Evolutionary conservation across 78 protist species (phyloP), one percentile per base, ranked within the genome.

Genomic region (Speleostelium caveatum): DNA sequence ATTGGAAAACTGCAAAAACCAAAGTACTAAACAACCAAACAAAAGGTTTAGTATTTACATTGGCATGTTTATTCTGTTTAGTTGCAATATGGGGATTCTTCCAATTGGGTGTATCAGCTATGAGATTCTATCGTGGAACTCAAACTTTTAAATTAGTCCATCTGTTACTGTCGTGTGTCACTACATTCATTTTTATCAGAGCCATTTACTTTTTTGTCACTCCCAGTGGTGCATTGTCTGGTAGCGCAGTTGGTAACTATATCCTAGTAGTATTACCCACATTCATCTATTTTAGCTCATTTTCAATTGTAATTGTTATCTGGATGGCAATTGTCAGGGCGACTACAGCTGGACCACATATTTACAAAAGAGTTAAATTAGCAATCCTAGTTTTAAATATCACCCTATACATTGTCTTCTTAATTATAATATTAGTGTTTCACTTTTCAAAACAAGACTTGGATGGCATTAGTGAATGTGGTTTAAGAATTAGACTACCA

Each of bases 121-220:
- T 33, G 45, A 41, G 53, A 28, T 36, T 36, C 2, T 14, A 28
- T 12, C 17, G n/a, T 10, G 22, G 32, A 1, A 39, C 28, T 0
- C 1, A 10, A 28, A 1, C 38, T 32, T 62, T 76, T 36, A 65
- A 76, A 33, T 45, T 76, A 65, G 86, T 76, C 4, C 86, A 76
- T 32, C 33, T 76, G 2, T 49, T 76, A 16, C 17, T 76, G 0
- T 2, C 36, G 17, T 63, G 58, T 21, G 71, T 76, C 8, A 60
- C 68, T 21, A 22, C 45, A 8, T 76, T 76, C 51, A 51, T 76
- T 2, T 30, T 32, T 0, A 65, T 76, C 4, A 14, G 86, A 22
- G 68, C 68, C 36, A 39, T 76, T 41, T 76, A 76, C 60, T 76
- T 76, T 30, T 76, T 76, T 45, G 28, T 76, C 1, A 33, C 68